Percentiles rank a stretch among this genome's conserved stretches.
Conservation (phyloP, 116 monocot species). For the Papilionanthe hybrid region DNA sequence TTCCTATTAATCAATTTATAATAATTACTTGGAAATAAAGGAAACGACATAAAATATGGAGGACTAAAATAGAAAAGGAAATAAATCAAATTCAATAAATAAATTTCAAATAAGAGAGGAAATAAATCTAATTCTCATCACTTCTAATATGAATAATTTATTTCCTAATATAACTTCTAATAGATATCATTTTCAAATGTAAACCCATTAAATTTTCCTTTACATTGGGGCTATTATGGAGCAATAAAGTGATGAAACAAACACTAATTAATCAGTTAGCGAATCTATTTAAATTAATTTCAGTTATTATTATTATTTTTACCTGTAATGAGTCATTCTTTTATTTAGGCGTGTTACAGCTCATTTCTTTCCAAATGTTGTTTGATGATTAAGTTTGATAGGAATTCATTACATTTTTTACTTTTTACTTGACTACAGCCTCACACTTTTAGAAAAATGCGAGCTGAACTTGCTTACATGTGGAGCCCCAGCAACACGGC, state of each 20-base stretch:
- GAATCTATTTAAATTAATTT: neutral
- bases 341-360: neutral
- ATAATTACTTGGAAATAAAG: too few relatives aligned
- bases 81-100: too few relatives aligned
- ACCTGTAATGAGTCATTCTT: neutral
- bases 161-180: too few relatives aligned
- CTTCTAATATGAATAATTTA: too few relatives aligned
- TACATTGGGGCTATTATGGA: neutral
- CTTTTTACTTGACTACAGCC: conserved; percentile 47
- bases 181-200: neutral
- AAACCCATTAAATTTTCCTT: neutral
- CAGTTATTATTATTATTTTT: too few relatives aligned
- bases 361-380: neutral
- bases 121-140: too few relatives aligned
- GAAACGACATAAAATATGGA: too few relatives aligned
- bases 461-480: conserved; percentile 80
- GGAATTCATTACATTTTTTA: neutral
- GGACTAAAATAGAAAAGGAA: too few relatives aligned
- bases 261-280: neutral
- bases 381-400: neutral
- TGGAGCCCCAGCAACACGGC: conserved; percentile 55
- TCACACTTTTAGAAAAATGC: conserved; percentile 55
- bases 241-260: neutral
- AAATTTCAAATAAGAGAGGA: too few relatives aligned
- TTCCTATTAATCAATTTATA: too few relatives aligned